Percentiles rank a stretch among this genome's conserved stretches.
These are phyloP conservation scores for Chalciporus sphaerocephalus DNA, from an alignment of 768 basidiomycete genomes.

Conservation along the genomic window DNA sequence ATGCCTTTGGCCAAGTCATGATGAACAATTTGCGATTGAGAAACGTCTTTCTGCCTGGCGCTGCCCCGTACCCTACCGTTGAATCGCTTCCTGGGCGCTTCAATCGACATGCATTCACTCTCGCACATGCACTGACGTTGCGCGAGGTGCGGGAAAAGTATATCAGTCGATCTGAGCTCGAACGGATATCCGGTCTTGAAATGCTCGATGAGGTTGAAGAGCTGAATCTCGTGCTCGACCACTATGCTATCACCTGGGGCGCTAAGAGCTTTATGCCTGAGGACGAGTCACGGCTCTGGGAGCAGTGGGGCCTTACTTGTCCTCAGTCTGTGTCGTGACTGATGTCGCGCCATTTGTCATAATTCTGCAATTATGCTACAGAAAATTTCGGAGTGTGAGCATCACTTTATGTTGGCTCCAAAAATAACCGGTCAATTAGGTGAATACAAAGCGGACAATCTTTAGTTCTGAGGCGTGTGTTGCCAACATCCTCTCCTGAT, in stretches of 20 bases:
- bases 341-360: too few species aligned
- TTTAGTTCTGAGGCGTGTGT: too few species aligned
- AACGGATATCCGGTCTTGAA: slow-evolving; percentile 72
- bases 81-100: slow-evolving; percentile 59
- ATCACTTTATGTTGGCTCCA: too few species aligned
- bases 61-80: slow-evolving; percentile 54
- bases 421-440: too few species aligned
- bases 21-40: slow-evolving; percentile 77
- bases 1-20: slow-evolving; percentile 93
- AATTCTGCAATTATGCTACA: too few species aligned
- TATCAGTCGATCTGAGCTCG: slow-evolving; percentile 46
- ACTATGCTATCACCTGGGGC: slow-evolving; percentile 86
- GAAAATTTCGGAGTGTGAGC: too few species aligned
- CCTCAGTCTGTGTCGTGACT: too few species aligned
- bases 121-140: slow-evolving; percentile 57
- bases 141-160: slow-evolving; percentile 60
- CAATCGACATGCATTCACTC: slow-evolving; percentile 48
- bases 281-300: slow-evolving; percentile 6
- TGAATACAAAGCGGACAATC: too few species aligned
- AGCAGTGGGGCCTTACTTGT: slow-evolving; percentile 17
- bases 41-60: slow-evolving; percentile 72
- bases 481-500: too few species aligned
- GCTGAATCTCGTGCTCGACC: slow-evolving; percentile 80
- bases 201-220: slow-evolving; percentile 94
- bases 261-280: slow-evolving; percentile 5